phyloP scores from a whole-genome alignment of 805 yeast genomes.

The Pachysolen tannophilus region DNA sequence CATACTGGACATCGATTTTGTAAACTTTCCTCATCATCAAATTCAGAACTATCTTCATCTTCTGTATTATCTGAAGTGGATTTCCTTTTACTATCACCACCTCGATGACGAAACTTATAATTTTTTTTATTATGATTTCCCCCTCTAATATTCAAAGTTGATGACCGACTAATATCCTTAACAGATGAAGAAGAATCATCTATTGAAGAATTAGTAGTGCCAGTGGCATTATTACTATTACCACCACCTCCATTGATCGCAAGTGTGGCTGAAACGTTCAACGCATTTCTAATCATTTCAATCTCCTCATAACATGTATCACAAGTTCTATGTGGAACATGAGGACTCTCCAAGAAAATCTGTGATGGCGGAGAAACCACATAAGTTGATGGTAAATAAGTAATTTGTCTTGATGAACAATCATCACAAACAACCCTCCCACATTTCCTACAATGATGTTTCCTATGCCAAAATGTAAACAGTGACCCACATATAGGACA shows the following conservation, averaged over 20 bases:
- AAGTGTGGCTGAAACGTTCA: conserved; percentile 16
- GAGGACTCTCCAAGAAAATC: conserved; percentile 39
- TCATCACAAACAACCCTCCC: conserved; percentile 70
- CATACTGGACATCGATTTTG: conserved; percentile 36
- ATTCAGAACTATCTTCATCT: too few species aligned
- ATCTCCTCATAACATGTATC: conserved; percentile 63
- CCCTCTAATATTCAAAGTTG: conserved; percentile 1
- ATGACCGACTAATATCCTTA: conserved; percentile 5
- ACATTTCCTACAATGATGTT: conserved; percentile 81
- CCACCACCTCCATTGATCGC: neutral
- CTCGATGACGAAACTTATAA: neutral
- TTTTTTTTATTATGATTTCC: neutral
- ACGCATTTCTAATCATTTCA: conserved; percentile 36
- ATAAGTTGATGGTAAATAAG: conserved; percentile 51
- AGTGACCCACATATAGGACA: conserved; percentile 48
- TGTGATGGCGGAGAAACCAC: conserved; percentile 49
- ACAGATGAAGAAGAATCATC: conserved; percentile 1
- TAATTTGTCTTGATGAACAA: conserved; percentile 49
- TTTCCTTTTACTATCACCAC: neutral
- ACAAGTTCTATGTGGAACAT: conserved; percentile 65
- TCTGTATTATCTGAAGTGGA: neutral
- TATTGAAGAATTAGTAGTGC: neutral
- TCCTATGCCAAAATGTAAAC: conserved; percentile 57
- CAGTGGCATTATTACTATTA: neutral
- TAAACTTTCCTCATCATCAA: conserved; percentile 22